phyloP scores from a whole-genome alignment of 2,329 filamentous ascomycete genomes.

The Biscogniauxia marginata region DNA sequence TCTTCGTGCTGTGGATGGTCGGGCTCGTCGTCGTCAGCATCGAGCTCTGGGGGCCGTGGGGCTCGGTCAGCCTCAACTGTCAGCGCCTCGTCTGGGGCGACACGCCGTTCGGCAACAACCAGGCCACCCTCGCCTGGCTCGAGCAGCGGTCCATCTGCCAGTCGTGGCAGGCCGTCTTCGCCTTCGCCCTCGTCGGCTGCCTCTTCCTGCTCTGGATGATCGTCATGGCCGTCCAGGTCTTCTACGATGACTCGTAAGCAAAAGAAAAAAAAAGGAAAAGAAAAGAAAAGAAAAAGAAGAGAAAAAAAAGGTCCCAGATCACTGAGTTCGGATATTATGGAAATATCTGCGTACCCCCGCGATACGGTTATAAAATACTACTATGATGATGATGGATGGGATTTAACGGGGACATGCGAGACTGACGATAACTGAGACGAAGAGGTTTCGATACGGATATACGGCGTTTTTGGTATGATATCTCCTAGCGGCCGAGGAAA shows the following conservation, averaged over 20 bases:
- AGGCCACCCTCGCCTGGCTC: slow-evolving; percentile 61
- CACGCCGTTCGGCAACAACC: slow-evolving; percentile 48
- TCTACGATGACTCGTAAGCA: slow-evolving; percentile 35
- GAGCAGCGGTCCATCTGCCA: slow-evolving; percentile 64
- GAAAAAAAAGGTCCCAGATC: too few relatives aligned
- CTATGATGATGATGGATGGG: too few relatives aligned
- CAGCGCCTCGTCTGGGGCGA: slow-evolving; percentile 55
- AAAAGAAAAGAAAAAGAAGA: background rate
- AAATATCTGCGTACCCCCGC: too few relatives aligned
- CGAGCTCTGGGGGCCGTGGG: slow-evolving; percentile 61
- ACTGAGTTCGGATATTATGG: too few relatives aligned
- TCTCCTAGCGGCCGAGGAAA: too few relatives aligned
- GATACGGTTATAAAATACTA: too few relatives aligned
- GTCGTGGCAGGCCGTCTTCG: slow-evolving; percentile 64
- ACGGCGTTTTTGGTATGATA: too few relatives aligned
- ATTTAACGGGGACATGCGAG: too few relatives aligned
- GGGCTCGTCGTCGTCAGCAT: slow-evolving; percentile 61
- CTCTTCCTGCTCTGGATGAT: slow-evolving; percentile 68
- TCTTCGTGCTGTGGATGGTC: slow-evolving; percentile 68
- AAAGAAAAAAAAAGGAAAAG: background rate
- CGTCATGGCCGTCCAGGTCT: slow-evolving; percentile 66
- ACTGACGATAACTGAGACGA: too few relatives aligned
- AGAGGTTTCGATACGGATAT: too few relatives aligned
- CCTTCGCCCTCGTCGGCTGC: slow-evolving; percentile 58
- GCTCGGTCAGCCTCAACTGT: slow-evolving; percentile 60